These are phyloP conservation scores for Athelia sp. DNA, from an alignment of 1,284 basidiomycete species.

Conservation along the genomic window DNA sequence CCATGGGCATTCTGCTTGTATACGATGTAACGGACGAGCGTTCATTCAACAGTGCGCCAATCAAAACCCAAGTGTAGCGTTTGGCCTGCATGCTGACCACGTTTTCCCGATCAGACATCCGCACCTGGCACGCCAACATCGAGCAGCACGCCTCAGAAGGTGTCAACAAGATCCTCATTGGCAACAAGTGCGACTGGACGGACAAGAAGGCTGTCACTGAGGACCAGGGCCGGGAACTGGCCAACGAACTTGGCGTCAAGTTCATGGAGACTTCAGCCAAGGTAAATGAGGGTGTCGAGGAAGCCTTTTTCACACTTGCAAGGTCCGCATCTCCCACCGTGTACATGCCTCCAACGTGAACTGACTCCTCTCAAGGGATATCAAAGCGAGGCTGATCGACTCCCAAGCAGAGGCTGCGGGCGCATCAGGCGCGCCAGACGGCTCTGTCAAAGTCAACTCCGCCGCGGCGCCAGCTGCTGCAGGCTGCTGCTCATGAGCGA, in stretches of 20 bases:
- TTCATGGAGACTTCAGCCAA: conserved; percentile 99
- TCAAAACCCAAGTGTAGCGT: conserved; percentile 2
- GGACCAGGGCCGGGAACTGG: conserved; percentile 80
- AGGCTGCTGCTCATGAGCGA: conserved; percentile 55
- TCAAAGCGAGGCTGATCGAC: conserved; percentile 96
- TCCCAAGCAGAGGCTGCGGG: conserved; percentile 73
- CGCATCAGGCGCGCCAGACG: conserved; percentile 39
- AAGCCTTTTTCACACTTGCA: conserved; percentile 97
- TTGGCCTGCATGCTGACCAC: conserved; percentile 5
- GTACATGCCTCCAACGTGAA: not conserved
- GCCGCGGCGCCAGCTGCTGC: conserved; percentile 36
- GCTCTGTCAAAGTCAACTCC: conserved; percentile 64
- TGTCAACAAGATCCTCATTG: conserved; percentile 98
- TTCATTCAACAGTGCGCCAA: conserved; percentile 88
- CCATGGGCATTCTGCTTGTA: conserved; percentile 98
- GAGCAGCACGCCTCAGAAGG: conserved; percentile 99
- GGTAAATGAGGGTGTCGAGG: conserved; percentile 96
- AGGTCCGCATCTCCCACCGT: conserved; percentile 53
- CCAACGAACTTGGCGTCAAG: conserved; percentile 85
- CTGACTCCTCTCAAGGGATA: conserved; percentile 58
- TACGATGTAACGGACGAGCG: conserved; percentile 99
- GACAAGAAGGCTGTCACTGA: conserved; percentile 93
- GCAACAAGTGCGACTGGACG: conserved; percentile 99
- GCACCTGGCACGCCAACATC: conserved; percentile 98
- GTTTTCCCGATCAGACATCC: conserved; percentile 68